phyloP scores from a whole-genome alignment of 2,329 filamentous ascomycete genomes.

The Phyllosticta capitalensis region DNA sequence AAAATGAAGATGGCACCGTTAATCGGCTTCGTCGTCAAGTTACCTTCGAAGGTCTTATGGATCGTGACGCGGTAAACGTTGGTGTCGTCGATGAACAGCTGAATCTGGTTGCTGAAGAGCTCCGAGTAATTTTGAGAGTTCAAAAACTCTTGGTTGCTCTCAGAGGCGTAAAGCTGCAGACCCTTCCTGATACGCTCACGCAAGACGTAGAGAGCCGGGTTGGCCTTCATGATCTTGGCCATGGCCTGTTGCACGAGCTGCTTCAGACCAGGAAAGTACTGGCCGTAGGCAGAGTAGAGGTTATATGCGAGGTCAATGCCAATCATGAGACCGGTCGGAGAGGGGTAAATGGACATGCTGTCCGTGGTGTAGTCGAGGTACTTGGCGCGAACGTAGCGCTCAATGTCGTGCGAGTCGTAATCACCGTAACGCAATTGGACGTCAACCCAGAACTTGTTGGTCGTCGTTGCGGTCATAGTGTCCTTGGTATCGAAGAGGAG shows the following conservation, averaged over 20 bases:
- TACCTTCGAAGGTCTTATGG: conserved; percentile 98
- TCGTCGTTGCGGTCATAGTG: conserved; percentile 82
- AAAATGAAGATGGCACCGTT: conserved; percentile 99
- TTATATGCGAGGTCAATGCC: conserved; percentile 97
- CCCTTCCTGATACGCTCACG: conserved; percentile 98
- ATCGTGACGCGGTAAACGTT: conserved; percentile 99
- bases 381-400: conserved; percentile 93
- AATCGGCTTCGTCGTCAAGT: conserved; percentile 97
- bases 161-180: conserved; percentile 92
- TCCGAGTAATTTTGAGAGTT: conserved; percentile 99
- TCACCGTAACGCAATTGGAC: conserved; percentile 94
- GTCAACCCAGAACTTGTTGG: conserved; percentile 99
- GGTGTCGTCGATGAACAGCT: conserved; percentile 97
- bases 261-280: conserved; percentile 98
- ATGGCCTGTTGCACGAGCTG: conserved; percentile 93
- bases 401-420: conserved; percentile 98
- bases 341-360: conserved; percentile 97
- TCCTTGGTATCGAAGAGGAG: conserved; percentile 95
- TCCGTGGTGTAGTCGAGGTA: conserved; percentile 98
- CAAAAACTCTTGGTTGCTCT: conserved; percentile 97
- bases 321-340: conserved; percentile 93
- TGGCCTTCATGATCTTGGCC: conserved; percentile 99
- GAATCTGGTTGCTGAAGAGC: conserved; percentile 96
- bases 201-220: conserved; percentile 89
- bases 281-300: conserved; percentile 92